phyloP scores from a whole-genome alignment of 441 rosid genomes.

The Populus hybrid region DNA sequence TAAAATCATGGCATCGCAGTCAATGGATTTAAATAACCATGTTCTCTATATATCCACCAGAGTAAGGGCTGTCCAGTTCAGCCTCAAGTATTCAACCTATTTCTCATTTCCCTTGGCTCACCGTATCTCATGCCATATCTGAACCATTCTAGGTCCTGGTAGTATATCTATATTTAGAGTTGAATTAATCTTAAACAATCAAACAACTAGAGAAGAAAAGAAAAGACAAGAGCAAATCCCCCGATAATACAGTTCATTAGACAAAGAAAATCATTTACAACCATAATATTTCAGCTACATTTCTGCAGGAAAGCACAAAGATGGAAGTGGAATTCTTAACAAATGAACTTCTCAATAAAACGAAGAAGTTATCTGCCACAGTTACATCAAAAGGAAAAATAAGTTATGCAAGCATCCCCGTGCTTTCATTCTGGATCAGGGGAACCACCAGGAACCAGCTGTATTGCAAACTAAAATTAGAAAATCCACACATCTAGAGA shows the following conservation, averaged over 20 bases:
- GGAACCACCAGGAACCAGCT: constrained; percentile 91
- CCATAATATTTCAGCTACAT: background rate
- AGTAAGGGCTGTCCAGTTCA: too few species aligned
- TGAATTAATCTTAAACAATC: too few species aligned
- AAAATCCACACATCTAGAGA: background rate
- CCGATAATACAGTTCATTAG: background rate
- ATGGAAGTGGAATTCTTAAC: background rate
- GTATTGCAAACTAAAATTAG: constrained; percentile 27
- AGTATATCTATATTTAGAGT: too few species aligned
- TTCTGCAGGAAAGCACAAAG: background rate
- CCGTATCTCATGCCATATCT: too few species aligned
- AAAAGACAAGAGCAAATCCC: too few species aligned
- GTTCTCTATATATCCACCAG: too few species aligned
- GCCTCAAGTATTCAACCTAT: too few species aligned
- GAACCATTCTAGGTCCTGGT: too few species aligned
- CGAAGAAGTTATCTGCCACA: constrained; percentile 10
- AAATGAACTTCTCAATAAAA: constrained; percentile 8
- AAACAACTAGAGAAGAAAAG: too few species aligned
- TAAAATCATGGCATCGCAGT: too few species aligned
- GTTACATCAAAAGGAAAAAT: background rate
- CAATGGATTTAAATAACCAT: too few species aligned
- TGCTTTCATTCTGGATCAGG: constrained; percentile 68
- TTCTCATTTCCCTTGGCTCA: too few species aligned
- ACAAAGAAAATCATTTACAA: background rate
- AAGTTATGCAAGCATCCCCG: constrained; percentile 3